Percentiles rank a stretch among this genome's conserved stretches.
These are phyloP conservation scores for Arxiozyma bovina DNA, from an alignment of 1,139 yeast species.

Conservation along the genomic window DNA sequence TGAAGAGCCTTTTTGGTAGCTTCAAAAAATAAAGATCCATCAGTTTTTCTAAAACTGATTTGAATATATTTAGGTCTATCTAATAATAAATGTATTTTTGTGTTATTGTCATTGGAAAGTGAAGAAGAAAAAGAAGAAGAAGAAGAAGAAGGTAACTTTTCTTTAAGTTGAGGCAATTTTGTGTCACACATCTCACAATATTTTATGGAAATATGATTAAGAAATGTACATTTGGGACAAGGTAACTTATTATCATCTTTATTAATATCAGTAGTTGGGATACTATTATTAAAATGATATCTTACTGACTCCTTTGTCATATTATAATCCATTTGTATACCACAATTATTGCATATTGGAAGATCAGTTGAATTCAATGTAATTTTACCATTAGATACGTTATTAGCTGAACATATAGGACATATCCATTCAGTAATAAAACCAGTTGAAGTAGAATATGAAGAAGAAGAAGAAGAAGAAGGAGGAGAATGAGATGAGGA, in stretches of 20 bases:
- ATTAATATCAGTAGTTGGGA: background rate
- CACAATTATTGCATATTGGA: slow-evolving; percentile 71
- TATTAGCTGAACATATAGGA: slow-evolving; percentile 54
- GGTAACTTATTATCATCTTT: slow-evolving; percentile 33
- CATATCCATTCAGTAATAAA: slow-evolving; percentile 59
- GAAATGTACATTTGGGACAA: slow-evolving; percentile 79
- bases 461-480: slow-evolving; percentile 8
- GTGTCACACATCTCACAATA: slow-evolving; percentile 86
- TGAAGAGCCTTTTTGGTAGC: slow-evolving; percentile 39
- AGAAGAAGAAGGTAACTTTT: background rate
- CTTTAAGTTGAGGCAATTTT: slow-evolving; percentile 32
- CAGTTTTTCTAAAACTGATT: slow-evolving; percentile 55
- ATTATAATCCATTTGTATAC: slow-evolving; percentile 44
- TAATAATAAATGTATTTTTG: background rate
- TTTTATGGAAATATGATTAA: slow-evolving; percentile 69
- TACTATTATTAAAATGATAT: background rate
- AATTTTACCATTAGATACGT: slow-evolving; percentile 22
- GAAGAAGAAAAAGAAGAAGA: background rate
- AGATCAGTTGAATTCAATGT: slow-evolving; percentile 30
- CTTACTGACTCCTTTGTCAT: slow-evolving; percentile 28
- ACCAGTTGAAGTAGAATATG: slow-evolving; percentile 2
- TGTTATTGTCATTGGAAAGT: background rate
- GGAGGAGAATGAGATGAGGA: too few species aligned
- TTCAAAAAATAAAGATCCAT: slow-evolving; percentile 42
- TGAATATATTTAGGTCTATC: slow-evolving; percentile 35